Percentiles rank a stretch among this genome's conserved stretches.
phyloP scores from a whole-genome alignment of 495 filamentous ascomycete species.

The Elaphomyces granulatus region DNA sequence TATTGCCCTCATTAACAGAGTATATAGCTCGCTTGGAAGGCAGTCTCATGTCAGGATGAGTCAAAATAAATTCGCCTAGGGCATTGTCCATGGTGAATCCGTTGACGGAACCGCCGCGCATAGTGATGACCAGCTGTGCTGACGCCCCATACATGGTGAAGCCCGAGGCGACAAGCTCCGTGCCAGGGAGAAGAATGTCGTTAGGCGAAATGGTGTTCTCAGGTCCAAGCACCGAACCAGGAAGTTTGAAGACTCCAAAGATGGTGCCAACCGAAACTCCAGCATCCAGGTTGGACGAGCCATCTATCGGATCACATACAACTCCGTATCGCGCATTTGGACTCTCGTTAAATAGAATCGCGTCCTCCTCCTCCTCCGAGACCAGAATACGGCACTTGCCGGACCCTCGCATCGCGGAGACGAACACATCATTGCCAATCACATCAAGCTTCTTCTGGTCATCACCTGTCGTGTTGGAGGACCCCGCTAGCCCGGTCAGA shows the following conservation, averaged over 20 bases:
- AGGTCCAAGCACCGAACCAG: constrained; percentile 48
- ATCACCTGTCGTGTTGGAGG: constrained; percentile 88
- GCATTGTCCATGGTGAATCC: constrained; percentile 95
- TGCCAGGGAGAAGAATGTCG: constrained; percentile 76
- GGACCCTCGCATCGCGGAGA: constrained; percentile 80
- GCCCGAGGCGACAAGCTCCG: constrained; percentile 79
- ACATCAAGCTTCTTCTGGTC: constrained; percentile 99
- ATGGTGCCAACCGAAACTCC: constrained; percentile 98
- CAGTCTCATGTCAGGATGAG: constrained; percentile 86
- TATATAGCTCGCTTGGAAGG: constrained; percentile 75
- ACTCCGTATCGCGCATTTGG: constrained; percentile 81
- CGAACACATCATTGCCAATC: constrained; percentile 95
- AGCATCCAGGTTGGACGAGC: constrained; percentile 92
- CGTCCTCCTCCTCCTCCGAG: constrained; percentile 91
- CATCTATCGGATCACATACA: constrained; percentile 95
- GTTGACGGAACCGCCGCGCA: constrained; percentile 85
- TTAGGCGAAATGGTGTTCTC: constrained; percentile 49
- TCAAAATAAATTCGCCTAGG: constrained; percentile 95
- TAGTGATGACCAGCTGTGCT: constrained; percentile 90
- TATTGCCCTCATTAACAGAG: constrained; percentile 98
- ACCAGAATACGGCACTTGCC: constrained; percentile 83
- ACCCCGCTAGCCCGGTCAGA: constrained; percentile 85
- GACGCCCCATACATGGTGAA: constrained; percentile 99
- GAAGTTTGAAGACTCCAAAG: constrained; percentile 85
- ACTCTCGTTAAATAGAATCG: constrained; percentile 72